These are phyloP conservation scores for Barnettozyma vustinii DNA, from an alignment of 805 yeast species.

Conservation along the genomic window DNA sequence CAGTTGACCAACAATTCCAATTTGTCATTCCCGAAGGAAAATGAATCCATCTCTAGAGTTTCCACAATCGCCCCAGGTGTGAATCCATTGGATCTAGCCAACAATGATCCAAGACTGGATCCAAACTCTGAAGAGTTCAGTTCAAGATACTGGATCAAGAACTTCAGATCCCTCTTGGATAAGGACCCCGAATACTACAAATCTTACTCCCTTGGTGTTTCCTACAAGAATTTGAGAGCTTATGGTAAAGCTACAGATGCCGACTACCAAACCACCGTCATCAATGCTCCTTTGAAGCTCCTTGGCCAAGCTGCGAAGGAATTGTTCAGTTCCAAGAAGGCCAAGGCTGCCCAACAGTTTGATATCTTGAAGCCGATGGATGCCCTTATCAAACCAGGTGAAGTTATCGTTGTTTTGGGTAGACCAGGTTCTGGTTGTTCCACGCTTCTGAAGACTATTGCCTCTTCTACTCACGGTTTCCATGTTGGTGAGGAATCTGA, in stretches of 20 bases:
- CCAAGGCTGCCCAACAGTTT: conserved; percentile 28
- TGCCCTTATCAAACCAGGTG: conserved; percentile 56
- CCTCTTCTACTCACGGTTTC: conserved; percentile 54
- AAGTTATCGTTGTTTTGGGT: conserved; percentile 67
- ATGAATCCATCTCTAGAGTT: conserved; percentile 14
- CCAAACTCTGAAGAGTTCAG: conserved; percentile 53
- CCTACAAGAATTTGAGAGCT: conserved; percentile 55
- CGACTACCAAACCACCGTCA: conserved; percentile 60
- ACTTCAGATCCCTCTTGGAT: conserved; percentile 45
- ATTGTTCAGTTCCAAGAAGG: conserved; percentile 15
- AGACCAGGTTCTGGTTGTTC: conserved; percentile 77
- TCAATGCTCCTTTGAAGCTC: conserved; percentile 34
- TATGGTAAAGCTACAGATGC: conserved; percentile 55
- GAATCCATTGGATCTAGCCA: conserved; percentile 28
- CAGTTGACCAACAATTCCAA: conserved; percentile 27
- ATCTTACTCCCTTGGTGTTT: conserved; percentile 50
- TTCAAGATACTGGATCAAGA: conserved; percentile 59
- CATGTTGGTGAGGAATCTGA: conserved; percentile 37
- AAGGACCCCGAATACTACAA: conserved; percentile 57
- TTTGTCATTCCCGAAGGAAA: conserved; percentile 1
- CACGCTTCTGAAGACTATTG: conserved; percentile 51
- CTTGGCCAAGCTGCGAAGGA: conserved; percentile 13
- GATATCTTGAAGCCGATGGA: conserved; percentile 49
- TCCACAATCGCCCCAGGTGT: conserved; percentile 34
- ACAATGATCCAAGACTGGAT: conserved; percentile 42